Evolutionary conservation across 1,139 yeast genomes (phyloP), one percentile per base, ranked within the genome.

Genomic region (Debaryomyces fabryi): DNA sequence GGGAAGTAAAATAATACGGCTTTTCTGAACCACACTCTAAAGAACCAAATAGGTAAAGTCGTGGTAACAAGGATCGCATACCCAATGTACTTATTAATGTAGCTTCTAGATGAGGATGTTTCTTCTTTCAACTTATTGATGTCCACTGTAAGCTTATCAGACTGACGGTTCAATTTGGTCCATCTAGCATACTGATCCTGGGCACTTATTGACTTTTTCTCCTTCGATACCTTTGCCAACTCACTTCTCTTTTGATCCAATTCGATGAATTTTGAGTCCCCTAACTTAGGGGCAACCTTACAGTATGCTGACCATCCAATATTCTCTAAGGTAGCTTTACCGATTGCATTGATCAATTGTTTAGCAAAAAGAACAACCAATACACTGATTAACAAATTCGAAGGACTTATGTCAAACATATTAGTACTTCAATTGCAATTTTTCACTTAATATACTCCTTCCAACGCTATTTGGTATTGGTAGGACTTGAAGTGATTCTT

Each of bases 131-230:
- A 60, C 13, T 59, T 54, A 24, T 75, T 79, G 42, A 87, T 69
- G 52, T 86, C 83, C 9, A 69, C 72, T 45, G 76, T 74, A 47
- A 88, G 64, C 52, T 80, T 78, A 53, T 86, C 92, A 50, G 78
- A 70, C 58, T 79, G 80, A 44, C 99, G 79, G 59, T 90, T 92
- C 54, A 92, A 76, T 64, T 90, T 90, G 3, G 98, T 96, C 99
- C 99, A 93, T 59, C 81, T 85, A 42, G 98, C 97, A 65, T 92
- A 93, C 59, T 93, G 85, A 63, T 93, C 97, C 65, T 92, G 97
- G 5, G 97, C 95, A 52, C 91, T 82, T 13, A 92, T 79, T 7
- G 77, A 60, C 40, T 82, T 72, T 53, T 91, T 79, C 56, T 85
- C 82, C 12, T 70, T 71, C 54, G 79, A 72, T 24, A 84, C 62